Base-by-base conservation (phyloP, 371 early-diverging fungal species). In the Apophysomyces ossiformis region DNA sequence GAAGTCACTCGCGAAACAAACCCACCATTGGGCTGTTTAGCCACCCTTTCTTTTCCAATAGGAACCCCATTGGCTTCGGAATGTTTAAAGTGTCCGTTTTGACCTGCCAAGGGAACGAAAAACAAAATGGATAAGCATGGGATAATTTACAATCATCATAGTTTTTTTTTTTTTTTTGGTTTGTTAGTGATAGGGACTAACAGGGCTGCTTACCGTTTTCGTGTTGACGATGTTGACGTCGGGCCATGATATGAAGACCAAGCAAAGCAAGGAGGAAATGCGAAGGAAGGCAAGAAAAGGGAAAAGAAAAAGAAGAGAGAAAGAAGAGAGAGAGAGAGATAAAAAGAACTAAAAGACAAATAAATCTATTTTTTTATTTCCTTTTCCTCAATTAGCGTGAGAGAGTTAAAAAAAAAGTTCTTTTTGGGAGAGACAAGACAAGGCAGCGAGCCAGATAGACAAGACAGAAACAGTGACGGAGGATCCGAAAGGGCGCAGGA, bases 1-100 rank as follows among this genome's bases (percentile, higher is more conserved):
- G 89, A 84, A 56, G 74, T 73, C 59, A 91, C 84, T 43, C 89
- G 87, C 46, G 74, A 36, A 58, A 85, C 67, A 72, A 87, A 85
- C 9, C 67, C 69, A 32, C 67, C 37, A 9, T 54, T 39, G 8
- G 36, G 18, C 57, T 62, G 65, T 38, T 37, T 47, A 39, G 46
- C 47, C 7, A 32, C 50, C 21, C 66, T 63, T 46, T 62, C 61
- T 36, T 65, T 57, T 5, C 46, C 61, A 44, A 13, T 46, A 16
- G 62, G 43, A n/a, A 60, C 21, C 12, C 70, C 72, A 63, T 75
- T 73, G 2, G 66, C 32, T 58, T 75, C 75, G 57, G 58, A 60
- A 46, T 74, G 71, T 46, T 78, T 75, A 18, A 68, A 60, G 56
- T 72, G 67, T 35, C 69, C 74, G 37, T 72, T 72, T 58, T 75